These are phyloP conservation scores for Zoysia japonica DNA, from an alignment of 176 grass and related monocot genomes.

Conservation along the genomic window DNA sequence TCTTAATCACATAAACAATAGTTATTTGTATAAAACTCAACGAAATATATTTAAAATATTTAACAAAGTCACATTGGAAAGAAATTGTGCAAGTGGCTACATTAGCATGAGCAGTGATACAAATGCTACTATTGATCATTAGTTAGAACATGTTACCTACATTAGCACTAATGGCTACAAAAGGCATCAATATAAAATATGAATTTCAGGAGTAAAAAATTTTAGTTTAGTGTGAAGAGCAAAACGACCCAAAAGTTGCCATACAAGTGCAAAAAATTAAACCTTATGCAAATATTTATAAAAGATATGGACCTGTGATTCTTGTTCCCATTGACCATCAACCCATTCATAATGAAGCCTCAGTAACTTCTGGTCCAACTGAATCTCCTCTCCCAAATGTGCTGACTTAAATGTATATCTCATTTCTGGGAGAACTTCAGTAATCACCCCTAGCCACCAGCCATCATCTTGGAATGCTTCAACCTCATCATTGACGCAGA, in stretches of 20 bases:
- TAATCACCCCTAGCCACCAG: constrained; percentile 65
- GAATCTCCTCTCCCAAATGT: constrained; percentile 52
- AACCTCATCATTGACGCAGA: constrained; percentile 60
- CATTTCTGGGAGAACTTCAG: constrained; percentile 40
- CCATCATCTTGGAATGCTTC: constrained; percentile 58
- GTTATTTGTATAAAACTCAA: background rate
- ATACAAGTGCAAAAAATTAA: background rate
- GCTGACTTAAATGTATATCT: constrained; percentile 46
- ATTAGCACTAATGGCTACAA: background rate
- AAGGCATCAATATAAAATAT: background rate
- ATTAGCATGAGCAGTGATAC: background rate
- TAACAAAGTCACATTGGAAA: constrained; percentile 10
- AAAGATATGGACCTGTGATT: constrained; percentile 51
- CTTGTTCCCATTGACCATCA: constrained; percentile 50
- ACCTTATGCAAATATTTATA: constrained; percentile 34
- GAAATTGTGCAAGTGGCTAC: constrained; percentile 5
- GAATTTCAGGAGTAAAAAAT: background rate
- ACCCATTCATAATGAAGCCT: constrained; percentile 61
- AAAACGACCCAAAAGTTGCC: too few relatives aligned
- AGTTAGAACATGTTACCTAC: background rate
- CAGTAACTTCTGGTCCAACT: constrained; percentile 52
- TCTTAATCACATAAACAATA: background rate
- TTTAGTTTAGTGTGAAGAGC: background rate
- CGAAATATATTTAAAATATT: background rate
- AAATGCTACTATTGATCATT: background rate